A percentile compares a stretch with the other conserved stretches of the same genome.
Evolutionary conservation across 2,329 filamentous ascomycete species (phyloP).

Genomic region (Sphaerulina vaccinii): DNA sequence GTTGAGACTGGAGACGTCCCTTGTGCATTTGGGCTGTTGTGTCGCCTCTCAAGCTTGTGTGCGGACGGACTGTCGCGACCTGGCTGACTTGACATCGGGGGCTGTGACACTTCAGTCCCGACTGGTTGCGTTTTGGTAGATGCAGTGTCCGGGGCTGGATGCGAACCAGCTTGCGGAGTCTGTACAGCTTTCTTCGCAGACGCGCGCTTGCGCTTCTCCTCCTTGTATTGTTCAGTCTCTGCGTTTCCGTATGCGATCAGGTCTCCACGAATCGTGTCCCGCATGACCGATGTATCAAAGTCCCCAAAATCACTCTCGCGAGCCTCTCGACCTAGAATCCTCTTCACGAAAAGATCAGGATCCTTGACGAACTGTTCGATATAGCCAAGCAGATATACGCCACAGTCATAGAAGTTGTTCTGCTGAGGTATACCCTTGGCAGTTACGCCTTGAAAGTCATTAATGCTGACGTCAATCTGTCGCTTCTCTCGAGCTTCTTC

Average conservation of each 20-base stretch:
- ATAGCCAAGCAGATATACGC: slow-evolving; percentile 82
- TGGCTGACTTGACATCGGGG: slow-evolving; percentile 4
- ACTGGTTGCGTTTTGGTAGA: background rate
- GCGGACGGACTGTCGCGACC: background rate
- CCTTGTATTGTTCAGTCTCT: slow-evolving; percentile 50
- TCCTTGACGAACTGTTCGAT: slow-evolving; percentile 75
- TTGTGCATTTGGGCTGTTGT: background rate
- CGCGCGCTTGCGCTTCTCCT: no score
- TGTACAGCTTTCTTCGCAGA: no score
- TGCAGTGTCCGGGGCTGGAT: background rate
- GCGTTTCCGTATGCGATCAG: slow-evolving; percentile 63
- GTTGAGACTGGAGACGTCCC: background rate
- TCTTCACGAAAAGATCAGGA: slow-evolving; percentile 67
- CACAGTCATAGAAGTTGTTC: slow-evolving; percentile 84
- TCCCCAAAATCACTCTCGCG: slow-evolving; percentile 56
- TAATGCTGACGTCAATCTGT: slow-evolving; percentile 47
- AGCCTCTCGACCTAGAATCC: slow-evolving; percentile 65
- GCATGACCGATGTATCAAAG: slow-evolving; percentile 57
- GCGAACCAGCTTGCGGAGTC: no score
- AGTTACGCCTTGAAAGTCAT: slow-evolving; percentile 60
- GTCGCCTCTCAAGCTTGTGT: background rate
- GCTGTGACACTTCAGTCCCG: background rate
- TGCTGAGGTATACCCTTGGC: slow-evolving; percentile 76
- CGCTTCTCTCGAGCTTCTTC: slow-evolving; percentile 69
- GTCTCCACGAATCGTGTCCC: slow-evolving; percentile 63